Evolutionary conservation across 768 basidiomycete genomes (phyloP).

Genomic region (Suillus subluteus): DNA sequence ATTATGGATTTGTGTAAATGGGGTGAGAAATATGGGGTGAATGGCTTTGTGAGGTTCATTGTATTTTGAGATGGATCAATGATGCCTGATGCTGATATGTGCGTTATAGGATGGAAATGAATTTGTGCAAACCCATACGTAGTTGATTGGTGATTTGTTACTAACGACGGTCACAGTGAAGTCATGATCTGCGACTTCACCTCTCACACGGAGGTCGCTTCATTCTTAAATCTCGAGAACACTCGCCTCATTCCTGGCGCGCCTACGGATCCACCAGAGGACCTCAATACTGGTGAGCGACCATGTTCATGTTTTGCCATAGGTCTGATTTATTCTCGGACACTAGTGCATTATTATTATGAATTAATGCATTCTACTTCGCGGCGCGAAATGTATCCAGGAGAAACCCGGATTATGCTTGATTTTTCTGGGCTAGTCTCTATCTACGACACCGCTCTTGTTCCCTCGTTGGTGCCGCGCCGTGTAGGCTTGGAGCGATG

Average conservation of each 20-base stretch:
- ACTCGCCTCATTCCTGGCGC: too few relatives aligned
- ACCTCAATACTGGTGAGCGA: not conserved
- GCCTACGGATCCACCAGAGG: not conserved
- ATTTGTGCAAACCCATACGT: constrained; percentile 41
- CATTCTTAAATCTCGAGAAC: constrained; percentile 38
- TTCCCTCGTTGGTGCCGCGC: constrained; percentile 19
- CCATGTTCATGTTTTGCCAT: not conserved
- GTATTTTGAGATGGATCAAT: not conserved
- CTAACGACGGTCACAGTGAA: constrained; percentile 38
- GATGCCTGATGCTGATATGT: not conserved
- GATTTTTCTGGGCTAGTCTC: constrained; percentile 24
- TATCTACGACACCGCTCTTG: constrained; percentile 33
- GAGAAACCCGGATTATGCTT: constrained; percentile 28
- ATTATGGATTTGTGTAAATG: constrained; percentile 37
- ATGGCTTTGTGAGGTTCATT: constrained; percentile 37
- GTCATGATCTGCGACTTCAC: constrained; percentile 52
- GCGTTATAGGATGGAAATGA: constrained; percentile 47
- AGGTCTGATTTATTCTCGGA: not conserved
- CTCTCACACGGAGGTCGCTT: constrained; percentile 40
- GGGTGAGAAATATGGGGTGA: constrained; percentile 34
- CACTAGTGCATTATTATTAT: not conserved
- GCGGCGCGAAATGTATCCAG: constrained; percentile 29
- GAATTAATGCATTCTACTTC: constrained; percentile 23
- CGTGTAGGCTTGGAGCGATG: constrained; percentile 23
- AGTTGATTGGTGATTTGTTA: not conserved